Conservation (phyloP, 169 alveolate species). For the Eimeria brunetti region DNA sequence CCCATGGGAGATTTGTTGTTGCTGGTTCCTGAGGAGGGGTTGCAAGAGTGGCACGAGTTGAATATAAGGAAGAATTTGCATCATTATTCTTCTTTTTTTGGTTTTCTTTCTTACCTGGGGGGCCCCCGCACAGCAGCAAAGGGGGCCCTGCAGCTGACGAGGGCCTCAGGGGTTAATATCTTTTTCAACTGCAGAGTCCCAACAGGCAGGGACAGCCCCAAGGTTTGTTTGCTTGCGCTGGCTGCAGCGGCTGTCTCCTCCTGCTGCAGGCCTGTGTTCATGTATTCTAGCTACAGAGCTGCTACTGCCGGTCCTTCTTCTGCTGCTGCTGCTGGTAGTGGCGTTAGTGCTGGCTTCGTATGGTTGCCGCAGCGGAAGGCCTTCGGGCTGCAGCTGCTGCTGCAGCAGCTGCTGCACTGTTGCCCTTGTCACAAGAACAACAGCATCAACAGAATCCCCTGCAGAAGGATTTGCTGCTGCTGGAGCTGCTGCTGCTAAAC, state of each 20-base stretch:
- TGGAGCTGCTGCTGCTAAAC: not conserved
- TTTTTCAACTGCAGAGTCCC: slow-evolving; percentile 43
- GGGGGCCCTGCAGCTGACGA: not conserved
- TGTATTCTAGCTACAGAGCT: not conserved
- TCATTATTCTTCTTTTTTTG: not conserved
- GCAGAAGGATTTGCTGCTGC: slow-evolving; percentile 3
- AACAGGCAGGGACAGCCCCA: not conserved
- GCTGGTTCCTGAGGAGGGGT: slow-evolving; percentile 37
- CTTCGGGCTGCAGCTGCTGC: not conserved
- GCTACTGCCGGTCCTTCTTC: not conserved
- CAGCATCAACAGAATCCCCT: not conserved
- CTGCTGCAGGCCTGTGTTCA: not conserved
- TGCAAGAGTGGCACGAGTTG: slow-evolving; percentile 23
- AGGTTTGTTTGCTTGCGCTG: not conserved
- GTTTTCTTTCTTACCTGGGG: not conserved
- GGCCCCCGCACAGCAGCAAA: slow-evolving; percentile 10
- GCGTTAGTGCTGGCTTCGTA: not conserved
- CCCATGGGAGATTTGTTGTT: slow-evolving; percentile 25
- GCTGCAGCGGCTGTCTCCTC: not conserved
- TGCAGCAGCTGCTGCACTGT: not conserved
- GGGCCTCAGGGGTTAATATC: slow-evolving; percentile 12
- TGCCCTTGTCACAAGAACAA: not conserved
- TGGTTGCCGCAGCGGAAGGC: not conserved
- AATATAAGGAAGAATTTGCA: not conserved
- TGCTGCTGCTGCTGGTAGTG: not conserved